Percentiles rank a stretch among this genome's conserved stretches.
Conservation (phyloP, 2,329 filamentous ascomycete genomes). For the Diplodia corticola region DNA sequence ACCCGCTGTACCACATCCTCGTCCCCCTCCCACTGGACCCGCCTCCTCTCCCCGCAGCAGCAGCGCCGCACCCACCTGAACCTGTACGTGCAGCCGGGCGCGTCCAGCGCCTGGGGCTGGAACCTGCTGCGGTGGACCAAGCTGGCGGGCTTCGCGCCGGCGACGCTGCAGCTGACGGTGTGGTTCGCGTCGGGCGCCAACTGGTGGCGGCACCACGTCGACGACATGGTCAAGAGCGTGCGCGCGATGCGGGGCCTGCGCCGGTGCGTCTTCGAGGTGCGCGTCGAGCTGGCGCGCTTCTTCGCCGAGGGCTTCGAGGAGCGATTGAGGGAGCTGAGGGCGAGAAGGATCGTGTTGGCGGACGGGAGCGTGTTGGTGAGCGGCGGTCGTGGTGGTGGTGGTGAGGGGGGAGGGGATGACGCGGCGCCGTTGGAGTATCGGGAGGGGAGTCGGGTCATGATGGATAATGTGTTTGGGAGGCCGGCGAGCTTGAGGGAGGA, state of each 20-base stretch:
- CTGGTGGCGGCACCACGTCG: constrained; percentile 4
- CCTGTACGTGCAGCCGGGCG: constrained; percentile 5
- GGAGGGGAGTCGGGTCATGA: constrained; percentile 10
- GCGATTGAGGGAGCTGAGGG: neutral
- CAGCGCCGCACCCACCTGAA: constrained; percentile 6
- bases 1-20: no score
- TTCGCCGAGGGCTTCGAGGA: constrained; percentile 4
- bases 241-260: neutral
- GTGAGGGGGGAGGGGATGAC: no score
- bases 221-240: constrained; percentile 3
- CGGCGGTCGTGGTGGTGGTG: no score
- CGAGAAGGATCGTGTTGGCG: neutral
- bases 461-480: neutral
- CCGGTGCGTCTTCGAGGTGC: neutral
- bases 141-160: neutral
- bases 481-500: neutral
- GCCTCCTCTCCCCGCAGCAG: neutral
- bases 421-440: neutral
- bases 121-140: constrained; percentile 9
- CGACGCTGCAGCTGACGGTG: constrained; percentile 13
- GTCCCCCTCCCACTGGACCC: neutral
- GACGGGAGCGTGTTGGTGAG: neutral
- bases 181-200: neutral
- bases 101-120: constrained; percentile 1
- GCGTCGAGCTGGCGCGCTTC: neutral